Conservation (phyloP, 192 early-diverging fungal species). For the Coemansia sp. region DNA sequence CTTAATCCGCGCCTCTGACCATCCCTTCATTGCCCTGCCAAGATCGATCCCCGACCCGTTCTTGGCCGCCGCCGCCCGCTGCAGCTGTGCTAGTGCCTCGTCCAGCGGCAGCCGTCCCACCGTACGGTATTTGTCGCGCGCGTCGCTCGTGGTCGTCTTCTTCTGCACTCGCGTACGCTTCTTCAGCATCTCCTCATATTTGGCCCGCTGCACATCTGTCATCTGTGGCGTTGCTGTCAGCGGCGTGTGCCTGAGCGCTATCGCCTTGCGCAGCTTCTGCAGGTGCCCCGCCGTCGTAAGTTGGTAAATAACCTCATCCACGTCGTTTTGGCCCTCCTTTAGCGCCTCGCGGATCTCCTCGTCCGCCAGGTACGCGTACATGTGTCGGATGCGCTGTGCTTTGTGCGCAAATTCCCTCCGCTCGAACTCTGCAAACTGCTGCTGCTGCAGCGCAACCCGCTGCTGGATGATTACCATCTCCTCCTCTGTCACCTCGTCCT, state of each 20-base stretch:
- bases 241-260: constrained; percentile 65
- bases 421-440: constrained; percentile 87
- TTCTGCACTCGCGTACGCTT: constrained; percentile 77
- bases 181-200: constrained; percentile 82
- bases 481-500: constrained; percentile 85
- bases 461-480: constrained; percentile 90
- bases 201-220: constrained; percentile 80
- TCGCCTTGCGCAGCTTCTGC: constrained; percentile 62
- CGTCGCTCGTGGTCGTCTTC: constrained; percentile 76
- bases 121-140: constrained; percentile 72
- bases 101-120: constrained; percentile 77
- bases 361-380: constrained; percentile 73
- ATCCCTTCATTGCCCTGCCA: constrained; percentile 90
- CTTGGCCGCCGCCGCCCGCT: constrained; percentile 52
- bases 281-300: constrained; percentile 77
- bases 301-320: constrained; percentile 87
- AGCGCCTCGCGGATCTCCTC: constrained; percentile 88
- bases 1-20: constrained; percentile 90
- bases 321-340: constrained; percentile 76
- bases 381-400: constrained; percentile 69
- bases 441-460: constrained; percentile 86
- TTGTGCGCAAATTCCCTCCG: constrained; percentile 77
- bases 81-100: constrained; percentile 85
- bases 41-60: constrained; percentile 72
- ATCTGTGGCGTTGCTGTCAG: constrained; percentile 57